Base-by-base conservation (phyloP, 75 land plant species). In the Cryptomeria japonica region DNA sequence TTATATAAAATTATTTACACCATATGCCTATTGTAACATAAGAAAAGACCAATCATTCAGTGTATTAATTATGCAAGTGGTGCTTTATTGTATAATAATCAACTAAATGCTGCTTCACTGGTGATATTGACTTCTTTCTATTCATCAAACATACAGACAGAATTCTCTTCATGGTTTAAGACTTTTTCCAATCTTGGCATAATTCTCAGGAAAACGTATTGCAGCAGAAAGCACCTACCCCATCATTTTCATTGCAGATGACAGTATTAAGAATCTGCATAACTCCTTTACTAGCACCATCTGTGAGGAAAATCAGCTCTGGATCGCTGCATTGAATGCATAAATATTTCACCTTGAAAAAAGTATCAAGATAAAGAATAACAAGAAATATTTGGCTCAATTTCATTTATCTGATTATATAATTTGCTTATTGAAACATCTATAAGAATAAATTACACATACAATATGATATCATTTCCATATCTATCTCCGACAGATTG, bases 221-320 rank as follows among this genome's bases (percentile, higher is more conserved):
- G 41, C 31, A 82, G 84, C 34, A 46, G 22, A 46, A 46, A 82
- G 84, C 18, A 82, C 32, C 86, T 94, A 98, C 99, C 94, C 99
- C 99, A 90, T 98, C 99, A 44, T 86, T 91, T 85, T 90, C 91
- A 89, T 95, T 88, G 58, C 99, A 92, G 83, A 97, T 98, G 25
- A 97, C 77, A 80, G 96, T 85, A 80, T 97, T 93, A 68, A 98
- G 90, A 13, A 96, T 94, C 91, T 94, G 97, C 94, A 94, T 93
- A 19, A 98, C 96, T 87, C 99, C 99, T 92, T 98, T 96, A 93
- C 99, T 98, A 37, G 99, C 99, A 64, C 99, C 99, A 92, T 97
- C 99, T 4, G 99, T 98, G 49, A 98, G 96, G 90, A 91, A 97
- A 87, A 98, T 97, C 77, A 92, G 94, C 86, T 98, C 99, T 84